phyloP scores from a whole-genome alignment of 192 early-diverging fungal genomes.

The Funneliformis geosporum region DNA sequence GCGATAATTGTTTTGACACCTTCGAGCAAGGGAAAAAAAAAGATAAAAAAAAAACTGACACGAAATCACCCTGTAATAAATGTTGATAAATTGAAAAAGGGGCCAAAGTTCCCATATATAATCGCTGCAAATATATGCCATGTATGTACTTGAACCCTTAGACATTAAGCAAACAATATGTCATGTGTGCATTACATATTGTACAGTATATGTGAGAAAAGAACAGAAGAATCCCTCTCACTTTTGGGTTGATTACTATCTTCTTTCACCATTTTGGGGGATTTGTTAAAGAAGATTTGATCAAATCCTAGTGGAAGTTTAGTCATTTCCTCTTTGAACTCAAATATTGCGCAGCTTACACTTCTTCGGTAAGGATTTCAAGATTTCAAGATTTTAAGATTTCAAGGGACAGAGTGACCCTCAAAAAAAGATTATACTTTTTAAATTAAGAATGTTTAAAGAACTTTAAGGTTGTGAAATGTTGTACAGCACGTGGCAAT shows the following conservation, averaged over 20 bases:
- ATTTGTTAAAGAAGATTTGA: no score
- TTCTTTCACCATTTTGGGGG: no score
- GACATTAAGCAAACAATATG: conserved; percentile 7
- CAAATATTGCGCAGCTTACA: no score
- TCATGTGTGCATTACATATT: background rate
- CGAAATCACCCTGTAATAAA: background rate
- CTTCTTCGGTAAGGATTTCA: no score
- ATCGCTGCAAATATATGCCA: background rate
- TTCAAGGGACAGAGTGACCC: no score
- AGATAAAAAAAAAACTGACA: background rate
- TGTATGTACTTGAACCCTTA: conserved; percentile 5
- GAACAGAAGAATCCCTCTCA: background rate
- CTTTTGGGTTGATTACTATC: no score
- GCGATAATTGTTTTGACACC: no score
- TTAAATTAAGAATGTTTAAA: background rate
- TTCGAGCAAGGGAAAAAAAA: no score
- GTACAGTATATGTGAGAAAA: background rate
- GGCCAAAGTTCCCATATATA: background rate
- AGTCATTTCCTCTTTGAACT: no score
- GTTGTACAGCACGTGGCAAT: conserved; percentile 26
- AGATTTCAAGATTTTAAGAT: no score
- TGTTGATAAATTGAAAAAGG: background rate
- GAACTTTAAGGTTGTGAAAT: background rate
- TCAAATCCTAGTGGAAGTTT: no score
- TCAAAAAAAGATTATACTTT: background rate